Evolutionary conservation across 2,329 filamentous ascomycete genomes (phyloP).

Genomic region (Penicillium aurantiogriseum): DNA sequence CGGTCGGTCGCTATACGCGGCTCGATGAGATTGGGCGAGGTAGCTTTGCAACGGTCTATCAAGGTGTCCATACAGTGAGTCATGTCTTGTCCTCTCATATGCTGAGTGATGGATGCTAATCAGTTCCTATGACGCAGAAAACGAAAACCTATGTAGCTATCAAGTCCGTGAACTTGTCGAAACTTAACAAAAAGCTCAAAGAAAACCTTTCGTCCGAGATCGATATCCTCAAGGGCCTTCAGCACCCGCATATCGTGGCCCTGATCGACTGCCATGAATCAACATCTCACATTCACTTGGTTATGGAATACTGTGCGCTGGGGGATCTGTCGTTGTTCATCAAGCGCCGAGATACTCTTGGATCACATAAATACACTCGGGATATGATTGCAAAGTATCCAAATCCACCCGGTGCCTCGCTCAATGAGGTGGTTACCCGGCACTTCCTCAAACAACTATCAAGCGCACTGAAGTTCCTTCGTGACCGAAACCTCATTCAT

Average conservation of each 20-base stretch:
- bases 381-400: slow-evolving; percentile 95
- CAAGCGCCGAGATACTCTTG: slow-evolving; percentile 82
- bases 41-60: slow-evolving; percentile 95
- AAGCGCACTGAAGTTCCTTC: slow-evolving; percentile 86
- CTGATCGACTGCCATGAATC: slow-evolving; percentile 93
- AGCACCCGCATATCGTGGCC: slow-evolving; percentile 95
- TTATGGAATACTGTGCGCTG: slow-evolving; percentile 98
- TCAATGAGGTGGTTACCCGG: slow-evolving; percentile 93
- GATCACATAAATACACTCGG: slow-evolving; percentile 74
- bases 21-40: slow-evolving; percentile 92
- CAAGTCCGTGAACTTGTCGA: slow-evolving; percentile 89
- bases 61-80: slow-evolving; percentile 78
- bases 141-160: slow-evolving; percentile 83
- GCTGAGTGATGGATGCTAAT: slow-evolving; percentile 14
- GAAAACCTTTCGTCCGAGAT: slow-evolving; percentile 96
- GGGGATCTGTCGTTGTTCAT: slow-evolving; percentile 95
- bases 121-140: slow-evolving; percentile 53
- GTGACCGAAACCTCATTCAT: slow-evolving; percentile 83
- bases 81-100: neutral
- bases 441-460: slow-evolving; percentile 95
- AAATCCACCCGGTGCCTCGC: slow-evolving; percentile 74
- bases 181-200: slow-evolving; percentile 92
- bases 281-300: slow-evolving; percentile 82
- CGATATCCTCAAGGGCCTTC: slow-evolving; percentile 86
- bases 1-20: slow-evolving; percentile 75